A percentile compares a stretch with the other conserved stretches of the same genome.
Conservation (phyloP, 2,329 filamentous ascomycete genomes). For the Immersiporthe knoxdaviesiana region DNA sequence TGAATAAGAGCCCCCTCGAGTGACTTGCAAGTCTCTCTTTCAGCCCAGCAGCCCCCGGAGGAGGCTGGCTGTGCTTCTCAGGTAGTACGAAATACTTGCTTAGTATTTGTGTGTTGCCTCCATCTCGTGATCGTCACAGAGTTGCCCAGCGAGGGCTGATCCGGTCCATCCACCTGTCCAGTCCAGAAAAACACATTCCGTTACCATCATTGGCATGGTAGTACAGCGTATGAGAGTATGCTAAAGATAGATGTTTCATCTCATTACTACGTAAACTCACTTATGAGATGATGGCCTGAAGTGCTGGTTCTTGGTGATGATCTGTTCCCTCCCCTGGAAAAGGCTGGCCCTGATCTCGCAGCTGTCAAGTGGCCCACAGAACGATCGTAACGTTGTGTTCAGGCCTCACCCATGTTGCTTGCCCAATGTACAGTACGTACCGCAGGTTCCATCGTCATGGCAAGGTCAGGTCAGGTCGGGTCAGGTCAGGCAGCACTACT, state of each 20-base stretch:
- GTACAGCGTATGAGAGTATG: neutral
- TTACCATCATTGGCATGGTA: neutral
- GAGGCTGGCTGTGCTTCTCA: neutral
- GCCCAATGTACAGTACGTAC: neutral
- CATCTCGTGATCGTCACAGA: neutral
- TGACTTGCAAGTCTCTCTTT: neutral
- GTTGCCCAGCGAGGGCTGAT: neutral
- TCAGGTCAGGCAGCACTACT: neutral
- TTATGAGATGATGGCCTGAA: neutral
- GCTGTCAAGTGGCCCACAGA: slow-evolving; percentile 6
- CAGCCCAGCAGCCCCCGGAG: slow-evolving; percentile 1
- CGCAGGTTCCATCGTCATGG: too few species aligned
- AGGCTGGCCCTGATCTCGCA: slow-evolving; percentile 8
- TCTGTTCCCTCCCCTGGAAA: neutral
- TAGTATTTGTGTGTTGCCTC: neutral
- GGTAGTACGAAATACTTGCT: neutral
- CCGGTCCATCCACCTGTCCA: neutral
- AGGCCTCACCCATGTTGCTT: neutral
- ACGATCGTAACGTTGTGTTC: slow-evolving; percentile 14
- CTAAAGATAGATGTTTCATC: slow-evolving; percentile 10
- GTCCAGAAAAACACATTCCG: neutral
- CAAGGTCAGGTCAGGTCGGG: neutral
- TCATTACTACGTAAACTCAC: neutral
- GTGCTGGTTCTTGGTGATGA: neutral
- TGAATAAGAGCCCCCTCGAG: slow-evolving; percentile 1